Base-by-base conservation (phyloP, 1,284 basidiomycete species). In the Cryptococcus sp. region DNA sequence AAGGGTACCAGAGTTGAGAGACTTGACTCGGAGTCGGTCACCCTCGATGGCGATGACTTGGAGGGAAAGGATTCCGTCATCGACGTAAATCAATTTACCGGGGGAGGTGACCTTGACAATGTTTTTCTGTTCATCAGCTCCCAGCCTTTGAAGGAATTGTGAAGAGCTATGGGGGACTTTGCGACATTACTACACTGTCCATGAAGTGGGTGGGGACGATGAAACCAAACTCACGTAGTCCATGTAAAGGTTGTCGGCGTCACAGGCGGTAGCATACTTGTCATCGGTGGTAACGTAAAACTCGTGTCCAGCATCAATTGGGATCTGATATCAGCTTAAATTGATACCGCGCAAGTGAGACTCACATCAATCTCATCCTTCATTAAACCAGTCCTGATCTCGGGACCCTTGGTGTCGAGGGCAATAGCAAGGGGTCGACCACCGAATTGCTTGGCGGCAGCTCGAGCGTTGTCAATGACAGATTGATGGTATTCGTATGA, bases 361-460 rank as follows among this genome's bases (percentile, higher is more conserved):
- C 88, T 69, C 72, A 91, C 89, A 70, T 99, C 96, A 63, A 81
- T 79, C 71, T 84, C 83, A 73, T 91, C 83, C 74, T 81, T 84
- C 82, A 96, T 98, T 70, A 93, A 71, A 63, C 96, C 96, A 44
- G 96, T 98, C 65, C 96, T 87, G 80, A 99, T 99, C 79, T 98
- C 96, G 37, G 96, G 96, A 49, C 96, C 96, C 88, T 98, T 98
- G 62, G 96, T 98, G 78, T 99, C 96, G 50, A 99, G 81, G 65
- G 96, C 96, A 69, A 99, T 98, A 50, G 96, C 96, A 46, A 99
- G 83, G 22, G 96, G 93, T 51, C 96, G 89, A 50, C 90, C 91
- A 36, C 44, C 56, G 55, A 83, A 83, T 62, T 76, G 83, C 45
- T 82, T 83, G 54, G 89, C 81, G 78, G 88, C 86, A 70, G 85